Conservation (phyloP, 2,329 filamentous ascomycete species). For the Penicillium sp. region DNA sequence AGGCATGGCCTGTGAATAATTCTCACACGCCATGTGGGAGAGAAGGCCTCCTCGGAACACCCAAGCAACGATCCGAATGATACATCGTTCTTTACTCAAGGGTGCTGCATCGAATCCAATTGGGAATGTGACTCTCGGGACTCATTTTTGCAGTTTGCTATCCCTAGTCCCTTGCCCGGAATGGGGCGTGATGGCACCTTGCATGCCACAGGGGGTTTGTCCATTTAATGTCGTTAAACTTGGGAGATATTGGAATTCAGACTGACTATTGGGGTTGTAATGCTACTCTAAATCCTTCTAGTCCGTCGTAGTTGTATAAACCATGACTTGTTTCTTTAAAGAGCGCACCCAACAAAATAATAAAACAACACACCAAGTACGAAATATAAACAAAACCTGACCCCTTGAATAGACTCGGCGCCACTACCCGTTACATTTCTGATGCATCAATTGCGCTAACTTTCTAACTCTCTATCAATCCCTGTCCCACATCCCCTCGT, state of each 20-base stretch:
- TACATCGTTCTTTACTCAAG: slow-evolving; percentile 14
- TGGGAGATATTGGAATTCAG: neutral
- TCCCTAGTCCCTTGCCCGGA: slow-evolving; percentile 16
- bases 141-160: slow-evolving; percentile 3
- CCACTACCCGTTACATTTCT: neutral
- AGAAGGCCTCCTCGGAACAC: neutral
- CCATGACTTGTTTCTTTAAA: neutral
- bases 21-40: slow-evolving; percentile 19
- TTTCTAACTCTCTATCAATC: neutral
- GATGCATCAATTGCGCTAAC: neutral
- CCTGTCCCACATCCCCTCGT: neutral
- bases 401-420: neutral
- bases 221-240: neutral
- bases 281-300: neutral
- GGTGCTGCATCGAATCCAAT: neutral
- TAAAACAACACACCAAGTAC: neutral
- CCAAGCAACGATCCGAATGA: slow-evolving; percentile 5
- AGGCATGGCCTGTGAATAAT: slow-evolving; percentile 16
- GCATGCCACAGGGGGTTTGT: slow-evolving; percentile 14
- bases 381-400: neutral
- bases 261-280: neutral
- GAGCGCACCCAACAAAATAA: neutral
- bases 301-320: too few relatives aligned
- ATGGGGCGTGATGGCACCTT: slow-evolving; percentile 16
- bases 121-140: slow-evolving; percentile 2